A percentile compares a stretch with the other conserved stretches of the same genome.
Conservation (phyloP, 768 basidiomycete species). For the Boletellus sp. region DNA sequence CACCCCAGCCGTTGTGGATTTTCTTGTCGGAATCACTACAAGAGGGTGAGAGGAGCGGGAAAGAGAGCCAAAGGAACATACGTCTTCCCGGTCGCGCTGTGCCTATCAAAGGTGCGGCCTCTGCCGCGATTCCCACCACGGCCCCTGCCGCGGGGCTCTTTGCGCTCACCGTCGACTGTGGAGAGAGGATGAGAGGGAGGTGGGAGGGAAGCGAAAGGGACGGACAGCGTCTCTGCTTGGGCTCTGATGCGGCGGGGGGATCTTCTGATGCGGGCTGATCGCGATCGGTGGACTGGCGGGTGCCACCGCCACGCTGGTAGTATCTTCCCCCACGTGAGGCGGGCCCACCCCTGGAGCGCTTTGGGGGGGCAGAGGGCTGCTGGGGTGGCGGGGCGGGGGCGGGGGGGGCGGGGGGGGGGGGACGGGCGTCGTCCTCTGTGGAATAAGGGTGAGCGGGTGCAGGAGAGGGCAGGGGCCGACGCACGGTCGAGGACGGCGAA, state of each 20-base stretch:
- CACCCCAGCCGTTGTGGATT: slow-evolving; percentile 93
- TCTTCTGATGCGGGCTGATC: slow-evolving; percentile 41
- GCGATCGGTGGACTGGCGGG: slow-evolving; percentile 36
- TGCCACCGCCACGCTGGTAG: slow-evolving; percentile 66
- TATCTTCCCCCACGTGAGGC: slow-evolving; percentile 67
- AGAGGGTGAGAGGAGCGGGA: slow-evolving; percentile 10
- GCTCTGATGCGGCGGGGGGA: slow-evolving; percentile 31
- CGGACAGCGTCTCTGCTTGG: slow-evolving; percentile 32
- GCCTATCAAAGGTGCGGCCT: slow-evolving; percentile 79
- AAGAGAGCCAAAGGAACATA: slow-evolving; percentile 35
- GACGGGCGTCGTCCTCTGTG: slow-evolving; percentile 45
- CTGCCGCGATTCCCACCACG: slow-evolving; percentile 49
- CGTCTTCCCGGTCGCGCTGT: slow-evolving; percentile 83
- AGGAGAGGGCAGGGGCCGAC: slow-evolving; percentile 22
- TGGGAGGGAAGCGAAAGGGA: slow-evolving; percentile 1
- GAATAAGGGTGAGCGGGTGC: background rate
- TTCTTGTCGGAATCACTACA: slow-evolving; percentile 91
- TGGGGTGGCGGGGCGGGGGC: slow-evolving; percentile 24
- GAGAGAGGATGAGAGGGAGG: slow-evolving; percentile 4
- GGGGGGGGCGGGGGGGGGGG: slow-evolving; percentile 35
- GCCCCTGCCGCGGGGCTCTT: slow-evolving; percentile 44
- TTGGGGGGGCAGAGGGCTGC: slow-evolving; percentile 35
- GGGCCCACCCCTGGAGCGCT: slow-evolving; percentile 53
- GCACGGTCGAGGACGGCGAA: slow-evolving; percentile 80
- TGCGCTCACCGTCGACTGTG: slow-evolving; percentile 43